Percentiles rank a stretch among this genome's conserved stretches.
These are phyloP conservation scores for Drechslerella coelobrocha DNA, from an alignment of 2,329 filamentous ascomycete genomes.

Conservation along the genomic window DNA sequence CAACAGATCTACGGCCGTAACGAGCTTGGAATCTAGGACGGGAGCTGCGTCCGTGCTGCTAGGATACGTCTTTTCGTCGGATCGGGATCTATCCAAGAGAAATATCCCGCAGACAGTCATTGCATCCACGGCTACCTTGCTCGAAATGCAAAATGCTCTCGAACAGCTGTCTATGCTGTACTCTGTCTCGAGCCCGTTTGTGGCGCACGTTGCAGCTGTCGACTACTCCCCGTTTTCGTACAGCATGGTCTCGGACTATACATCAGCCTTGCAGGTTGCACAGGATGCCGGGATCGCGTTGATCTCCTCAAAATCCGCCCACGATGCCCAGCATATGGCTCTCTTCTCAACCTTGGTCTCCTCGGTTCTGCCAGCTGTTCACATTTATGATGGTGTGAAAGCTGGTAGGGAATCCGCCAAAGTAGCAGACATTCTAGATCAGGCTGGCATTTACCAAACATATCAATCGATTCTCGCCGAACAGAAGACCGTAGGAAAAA, in stretches of 20 bases:
- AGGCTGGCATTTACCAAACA: constrained; percentile 70
- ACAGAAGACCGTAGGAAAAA: constrained; percentile 70
- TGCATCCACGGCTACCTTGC: constrained; percentile 81
- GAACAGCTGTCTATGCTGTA: constrained; percentile 93
- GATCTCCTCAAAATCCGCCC: constrained; percentile 81
- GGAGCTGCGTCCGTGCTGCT: constrained; percentile 90
- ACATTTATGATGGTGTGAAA: constrained; percentile 85
- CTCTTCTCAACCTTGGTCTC: constrained; percentile 84
- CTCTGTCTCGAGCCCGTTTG: constrained; percentile 87
- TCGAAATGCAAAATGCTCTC: constrained; percentile 78
- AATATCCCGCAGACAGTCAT: constrained; percentile 90
- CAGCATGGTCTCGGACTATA: constrained; percentile 86
- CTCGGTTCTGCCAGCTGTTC: constrained; percentile 78
- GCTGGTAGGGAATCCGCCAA: constrained; percentile 82
- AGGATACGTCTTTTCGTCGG: constrained; percentile 96
- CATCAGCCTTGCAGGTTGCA: constrained; percentile 76
- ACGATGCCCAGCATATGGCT: constrained; percentile 94
- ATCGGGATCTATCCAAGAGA: constrained; percentile 90
- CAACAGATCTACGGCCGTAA: constrained; percentile 67
- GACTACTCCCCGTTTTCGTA: constrained; percentile 75
- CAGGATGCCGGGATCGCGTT: constrained; percentile 90
- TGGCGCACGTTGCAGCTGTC: constrained; percentile 87
- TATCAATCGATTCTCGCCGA: constrained; percentile 72
- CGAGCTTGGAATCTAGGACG: constrained; percentile 82
- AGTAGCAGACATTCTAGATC: constrained; percentile 80